A percentile compares a stretch with the other conserved stretches of the same genome.
Conservation (phyloP, 192 early-diverging fungal species). For the Coemansia sp. region DNA sequence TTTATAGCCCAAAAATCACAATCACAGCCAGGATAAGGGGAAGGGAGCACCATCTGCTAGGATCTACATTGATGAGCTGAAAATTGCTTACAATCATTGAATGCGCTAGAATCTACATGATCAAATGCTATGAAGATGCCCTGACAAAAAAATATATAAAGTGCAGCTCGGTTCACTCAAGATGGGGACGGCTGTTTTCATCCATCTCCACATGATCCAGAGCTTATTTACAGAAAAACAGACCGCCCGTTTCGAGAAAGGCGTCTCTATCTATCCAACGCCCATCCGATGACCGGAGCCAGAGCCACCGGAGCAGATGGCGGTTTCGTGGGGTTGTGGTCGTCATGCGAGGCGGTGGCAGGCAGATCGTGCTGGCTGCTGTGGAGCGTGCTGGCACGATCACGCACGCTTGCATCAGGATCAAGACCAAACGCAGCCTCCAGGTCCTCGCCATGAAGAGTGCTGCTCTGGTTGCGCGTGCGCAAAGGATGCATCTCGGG, state of each 20-base stretch:
- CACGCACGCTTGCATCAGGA: slow-evolving; percentile 17
- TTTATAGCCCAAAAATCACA: no score
- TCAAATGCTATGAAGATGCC: not conserved
- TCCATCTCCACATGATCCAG: not conserved
- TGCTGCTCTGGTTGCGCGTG: slow-evolving; percentile 19
- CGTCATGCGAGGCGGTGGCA: not conserved
- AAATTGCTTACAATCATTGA: not conserved
- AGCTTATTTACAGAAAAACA: slow-evolving; percentile 2
- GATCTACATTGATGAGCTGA: no score
- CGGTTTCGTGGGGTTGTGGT: slow-evolving; percentile 1
- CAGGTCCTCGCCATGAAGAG: slow-evolving; percentile 31
- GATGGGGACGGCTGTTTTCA: not conserved
- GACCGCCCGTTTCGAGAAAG: not conserved
- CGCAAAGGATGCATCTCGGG: not conserved
- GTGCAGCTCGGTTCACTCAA: not conserved
- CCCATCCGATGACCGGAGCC: slow-evolving; percentile 52
- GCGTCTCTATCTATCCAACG: slow-evolving; percentile 24
- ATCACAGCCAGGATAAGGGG: no score
- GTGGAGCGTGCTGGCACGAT: slow-evolving; percentile 9
- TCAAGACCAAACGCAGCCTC: slow-evolving; percentile 21
- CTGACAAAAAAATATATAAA: not conserved
- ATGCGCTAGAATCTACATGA: not conserved
- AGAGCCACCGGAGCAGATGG: slow-evolving; percentile 11
- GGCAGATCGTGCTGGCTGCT: slow-evolving; percentile 4
- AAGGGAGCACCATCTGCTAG: no score